Evolutionary conservation across 2,329 filamentous ascomycete genomes (phyloP).

Genomic region (Colletotrichum incanum): DNA sequence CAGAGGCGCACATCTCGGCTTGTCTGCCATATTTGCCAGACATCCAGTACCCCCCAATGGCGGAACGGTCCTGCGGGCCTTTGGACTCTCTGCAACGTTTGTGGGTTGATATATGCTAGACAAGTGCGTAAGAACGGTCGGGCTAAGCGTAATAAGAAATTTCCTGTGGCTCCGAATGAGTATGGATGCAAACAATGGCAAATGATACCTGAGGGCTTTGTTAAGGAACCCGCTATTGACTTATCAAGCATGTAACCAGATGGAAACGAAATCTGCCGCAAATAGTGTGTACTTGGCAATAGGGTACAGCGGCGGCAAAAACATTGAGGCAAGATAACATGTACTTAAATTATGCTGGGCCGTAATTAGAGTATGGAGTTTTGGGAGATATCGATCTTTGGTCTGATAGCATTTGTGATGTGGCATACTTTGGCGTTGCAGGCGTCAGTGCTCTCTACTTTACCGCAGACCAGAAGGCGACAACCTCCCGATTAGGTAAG

Average conservation of each 20-base stretch:
- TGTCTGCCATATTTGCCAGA: not conserved
- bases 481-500: not conserved
- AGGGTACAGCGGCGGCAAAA: not conserved
- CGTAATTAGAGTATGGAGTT: not conserved
- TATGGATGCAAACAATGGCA: not conserved
- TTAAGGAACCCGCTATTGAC: not conserved
- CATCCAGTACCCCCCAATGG: not conserved
- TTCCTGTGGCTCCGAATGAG: not conserved
- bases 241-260: too few relatives aligned
- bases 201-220: not conserved
- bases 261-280: too few relatives aligned
- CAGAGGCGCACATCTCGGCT: not conserved
- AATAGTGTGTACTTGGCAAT: too few relatives aligned
- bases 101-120: not conserved
- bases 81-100: slow-evolving; percentile 8
- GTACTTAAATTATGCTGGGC: not conserved
- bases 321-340: not conserved
- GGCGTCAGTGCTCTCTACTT: too few relatives aligned
- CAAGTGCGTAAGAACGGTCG: not conserved
- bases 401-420: not conserved
- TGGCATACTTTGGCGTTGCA: not conserved
- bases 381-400: not conserved
- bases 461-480: too few relatives aligned
- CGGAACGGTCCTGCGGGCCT: slow-evolving; percentile 1
- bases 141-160: not conserved